phyloP scores from a whole-genome alignment of 1,139 yeast genomes.

The Blastobotrys persicus region DNA sequence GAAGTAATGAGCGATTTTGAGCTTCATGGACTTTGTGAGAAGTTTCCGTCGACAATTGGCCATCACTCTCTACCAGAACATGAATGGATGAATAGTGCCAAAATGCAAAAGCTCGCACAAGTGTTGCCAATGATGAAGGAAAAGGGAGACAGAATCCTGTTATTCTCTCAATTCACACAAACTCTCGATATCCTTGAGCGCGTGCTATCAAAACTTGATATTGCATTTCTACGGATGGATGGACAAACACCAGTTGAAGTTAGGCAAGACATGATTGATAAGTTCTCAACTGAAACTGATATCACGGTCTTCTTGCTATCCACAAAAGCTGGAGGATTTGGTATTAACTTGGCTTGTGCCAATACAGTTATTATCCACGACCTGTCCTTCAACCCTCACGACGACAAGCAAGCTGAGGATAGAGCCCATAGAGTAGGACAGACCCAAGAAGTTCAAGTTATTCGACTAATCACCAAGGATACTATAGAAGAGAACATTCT shows the following conservation, averaged over 20 bases:
- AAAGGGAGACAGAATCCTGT: conserved; percentile 69
- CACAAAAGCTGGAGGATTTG: conserved; percentile 98
- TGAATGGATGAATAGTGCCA: conserved; percentile 75
- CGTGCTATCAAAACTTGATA: conserved; percentile 61
- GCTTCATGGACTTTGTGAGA: conserved; percentile 67
- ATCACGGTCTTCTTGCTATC: conserved; percentile 86
- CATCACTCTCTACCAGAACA: conserved; percentile 51
- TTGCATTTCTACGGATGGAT: conserved; percentile 81
- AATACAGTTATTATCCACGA: conserved; percentile 89
- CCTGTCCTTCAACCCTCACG: conserved; percentile 96
- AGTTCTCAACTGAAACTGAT: conserved; percentile 74
- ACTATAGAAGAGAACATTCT: conserved; percentile 89
- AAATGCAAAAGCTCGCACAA: conserved; percentile 55
- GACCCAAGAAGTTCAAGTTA: conserved; percentile 78
- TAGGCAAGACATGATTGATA: conserved; percentile 88
- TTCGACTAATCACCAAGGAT: conserved; percentile 66
- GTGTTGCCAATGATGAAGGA: conserved; percentile 59
- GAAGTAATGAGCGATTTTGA: conserved; percentile 94
- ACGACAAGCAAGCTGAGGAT: conserved; percentile 97
- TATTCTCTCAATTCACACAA: conserved; percentile 92
- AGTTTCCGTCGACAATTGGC: conserved; percentile 65
- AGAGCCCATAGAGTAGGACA: conserved; percentile 98
- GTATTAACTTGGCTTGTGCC: conserved; percentile 94
- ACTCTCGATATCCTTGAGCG: conserved; percentile 82
- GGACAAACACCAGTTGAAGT: conserved; percentile 93